Evolutionary conservation across 2,329 filamentous ascomycete genomes (phyloP).

Genomic region (Mariannaea sp.): DNA sequence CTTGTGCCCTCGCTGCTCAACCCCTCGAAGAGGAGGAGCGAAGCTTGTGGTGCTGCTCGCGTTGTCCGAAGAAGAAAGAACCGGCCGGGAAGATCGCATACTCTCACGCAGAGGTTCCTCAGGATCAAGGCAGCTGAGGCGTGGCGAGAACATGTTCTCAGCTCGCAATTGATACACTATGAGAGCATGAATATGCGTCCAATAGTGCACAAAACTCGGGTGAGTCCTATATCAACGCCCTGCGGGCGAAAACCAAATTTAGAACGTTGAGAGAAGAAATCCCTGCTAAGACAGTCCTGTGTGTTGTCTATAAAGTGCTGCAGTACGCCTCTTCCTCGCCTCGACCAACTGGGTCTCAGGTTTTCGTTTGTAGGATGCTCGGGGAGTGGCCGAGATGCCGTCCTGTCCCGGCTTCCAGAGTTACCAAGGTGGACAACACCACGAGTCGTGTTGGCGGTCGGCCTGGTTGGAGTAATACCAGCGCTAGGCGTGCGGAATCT

Average conservation of each 20-base stretch:
- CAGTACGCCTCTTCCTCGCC: slow-evolving; percentile 24
- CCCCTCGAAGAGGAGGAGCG: slow-evolving; percentile 29
- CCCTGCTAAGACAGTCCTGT: too few species aligned
- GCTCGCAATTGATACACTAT: slow-evolving; percentile 35
- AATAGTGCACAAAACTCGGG: slow-evolving; percentile 15
- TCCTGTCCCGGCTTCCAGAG: slow-evolving; percentile 33
- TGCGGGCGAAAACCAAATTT: too few species aligned
- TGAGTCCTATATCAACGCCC: slow-evolving; percentile 18
- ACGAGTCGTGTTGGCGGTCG: slow-evolving; percentile 39
- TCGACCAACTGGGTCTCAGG: slow-evolving; percentile 28
- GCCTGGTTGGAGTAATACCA: slow-evolving; percentile 38
- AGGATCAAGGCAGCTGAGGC: slow-evolving; percentile 49
- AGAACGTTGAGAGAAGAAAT: too few species aligned
- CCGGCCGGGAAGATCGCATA: slow-evolving; percentile 33
- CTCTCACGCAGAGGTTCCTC: slow-evolving; percentile 49
- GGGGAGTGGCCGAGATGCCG: slow-evolving; percentile 22
- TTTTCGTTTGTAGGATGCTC: slow-evolving; percentile 26
- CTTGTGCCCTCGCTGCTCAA: slow-evolving; percentile 38
- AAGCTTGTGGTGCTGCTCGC: slow-evolving; percentile 23
- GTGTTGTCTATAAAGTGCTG: slow-evolving; percentile 28
- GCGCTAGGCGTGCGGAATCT: slow-evolving; percentile 30
- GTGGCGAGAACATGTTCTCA: slow-evolving; percentile 44
- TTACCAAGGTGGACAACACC: slow-evolving; percentile 37
- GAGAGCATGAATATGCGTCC: slow-evolving; percentile 24
- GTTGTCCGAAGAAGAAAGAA: slow-evolving; percentile 28